Conservation (phyloP, 2,329 filamentous ascomycete genomes). For the Sodiomyces alkalinus region DNA sequence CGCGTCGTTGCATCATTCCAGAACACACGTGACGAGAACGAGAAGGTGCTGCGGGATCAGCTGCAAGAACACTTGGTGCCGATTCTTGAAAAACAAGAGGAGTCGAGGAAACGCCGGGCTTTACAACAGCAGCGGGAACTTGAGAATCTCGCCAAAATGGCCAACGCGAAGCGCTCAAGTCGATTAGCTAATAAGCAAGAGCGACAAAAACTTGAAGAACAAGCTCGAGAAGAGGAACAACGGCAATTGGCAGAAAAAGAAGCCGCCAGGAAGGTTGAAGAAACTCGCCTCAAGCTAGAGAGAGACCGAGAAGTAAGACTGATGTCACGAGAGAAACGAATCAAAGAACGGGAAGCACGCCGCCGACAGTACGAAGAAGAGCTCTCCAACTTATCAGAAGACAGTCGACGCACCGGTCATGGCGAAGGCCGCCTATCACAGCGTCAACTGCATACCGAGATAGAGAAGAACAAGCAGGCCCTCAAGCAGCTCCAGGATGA, state of each 20-base stretch:
- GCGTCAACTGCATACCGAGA: slow-evolving; percentile 65
- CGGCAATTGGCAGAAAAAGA: slow-evolving; percentile 50
- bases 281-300: slow-evolving; percentile 42
- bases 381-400: slow-evolving; percentile 62
- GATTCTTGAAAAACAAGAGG: slow-evolving; percentile 64
- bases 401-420: slow-evolving; percentile 44
- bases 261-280: slow-evolving; percentile 52
- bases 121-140: slow-evolving; percentile 61
- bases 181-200: slow-evolving; percentile 73
- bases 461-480: slow-evolving; percentile 64
- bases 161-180: slow-evolving; percentile 87
- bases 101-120: slow-evolving; percentile 58
- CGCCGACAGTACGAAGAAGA: slow-evolving; percentile 77
- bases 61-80: slow-evolving; percentile 70
- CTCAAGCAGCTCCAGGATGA: slow-evolving; percentile 48
- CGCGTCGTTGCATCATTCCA: slow-evolving; percentile 54
- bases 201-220: slow-evolving; percentile 58
- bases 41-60: slow-evolving; percentile 59
- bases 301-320: slow-evolving; percentile 65
- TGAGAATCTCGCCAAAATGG: slow-evolving; percentile 68
- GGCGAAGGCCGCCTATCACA: slow-evolving; percentile 54
- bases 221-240: slow-evolving; percentile 52
- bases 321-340: slow-evolving; percentile 69
- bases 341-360: slow-evolving; percentile 73
- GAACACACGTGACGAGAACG: slow-evolving; percentile 69